Conservation (phyloP, 2,329 filamentous ascomycete species). For the Chaetomium strumarium region DNA sequence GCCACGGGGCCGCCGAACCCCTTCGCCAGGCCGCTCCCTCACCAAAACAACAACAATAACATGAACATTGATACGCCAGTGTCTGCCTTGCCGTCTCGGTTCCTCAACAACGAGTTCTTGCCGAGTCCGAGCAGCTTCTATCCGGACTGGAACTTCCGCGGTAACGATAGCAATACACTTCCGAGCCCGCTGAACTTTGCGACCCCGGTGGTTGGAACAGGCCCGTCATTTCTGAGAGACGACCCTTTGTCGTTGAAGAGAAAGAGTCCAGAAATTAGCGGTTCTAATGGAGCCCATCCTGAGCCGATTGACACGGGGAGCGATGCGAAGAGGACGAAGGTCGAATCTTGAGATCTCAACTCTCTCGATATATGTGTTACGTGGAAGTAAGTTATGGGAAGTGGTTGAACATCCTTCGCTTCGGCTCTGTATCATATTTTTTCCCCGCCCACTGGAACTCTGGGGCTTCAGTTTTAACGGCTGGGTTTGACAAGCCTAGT, state of each 20-base stretch:
- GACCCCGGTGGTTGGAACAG: constrained; percentile 63
- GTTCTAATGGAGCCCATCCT: constrained; percentile 31
- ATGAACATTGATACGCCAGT: constrained; percentile 74
- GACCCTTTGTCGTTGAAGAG: constrained; percentile 45
- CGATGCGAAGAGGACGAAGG: constrained; percentile 50
- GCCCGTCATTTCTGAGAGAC: constrained; percentile 58
- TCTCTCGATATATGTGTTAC: neutral
- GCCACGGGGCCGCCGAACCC: constrained; percentile 91
- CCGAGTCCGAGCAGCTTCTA: constrained; percentile 92
- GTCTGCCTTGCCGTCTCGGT: constrained; percentile 87
- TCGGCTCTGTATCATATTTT: neutral
- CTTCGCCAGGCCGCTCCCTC: constrained; percentile 81
- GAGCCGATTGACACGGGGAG: constrained; percentile 38
- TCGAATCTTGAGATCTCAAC: constrained; percentile 31
- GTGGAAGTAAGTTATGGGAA: neutral
- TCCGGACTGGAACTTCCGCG: constrained; percentile 75
- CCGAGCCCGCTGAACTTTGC: constrained; percentile 91
- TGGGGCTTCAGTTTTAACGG: neutral
- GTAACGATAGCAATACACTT: constrained; percentile 73
- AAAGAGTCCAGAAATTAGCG: constrained; percentile 50
- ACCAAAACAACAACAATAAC: constrained; percentile 45
- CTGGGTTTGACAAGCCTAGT: neutral
- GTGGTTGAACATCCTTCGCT: neutral
- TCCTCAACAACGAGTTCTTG: constrained; percentile 79
- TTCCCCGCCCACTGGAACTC: neutral